A percentile compares a stretch with the other conserved stretches of the same genome.
phyloP scores from a whole-genome alignment of 2,329 filamentous ascomycete species.

The Colletotrichum sp. region DNA sequence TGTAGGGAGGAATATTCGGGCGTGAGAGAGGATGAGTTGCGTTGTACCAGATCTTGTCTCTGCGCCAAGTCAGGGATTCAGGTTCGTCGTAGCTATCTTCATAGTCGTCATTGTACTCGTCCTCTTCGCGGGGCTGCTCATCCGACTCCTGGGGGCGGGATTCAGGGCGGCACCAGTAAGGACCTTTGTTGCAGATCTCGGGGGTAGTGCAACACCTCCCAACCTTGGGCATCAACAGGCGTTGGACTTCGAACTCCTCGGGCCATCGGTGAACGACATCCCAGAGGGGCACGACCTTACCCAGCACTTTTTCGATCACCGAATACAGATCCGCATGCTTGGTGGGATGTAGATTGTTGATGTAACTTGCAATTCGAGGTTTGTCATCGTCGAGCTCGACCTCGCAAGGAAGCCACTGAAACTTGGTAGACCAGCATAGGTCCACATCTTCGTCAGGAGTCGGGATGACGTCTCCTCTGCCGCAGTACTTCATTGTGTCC shows the following conservation, averaged over 20 bases:
- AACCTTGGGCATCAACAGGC: constrained; percentile 24
- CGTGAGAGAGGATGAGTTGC: constrained; percentile 27
- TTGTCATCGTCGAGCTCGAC: constrained; percentile 42
- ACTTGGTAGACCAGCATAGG: constrained; percentile 28
- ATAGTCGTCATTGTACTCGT: constrained; percentile 19
- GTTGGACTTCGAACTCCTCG: constrained; percentile 28
- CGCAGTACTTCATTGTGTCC: constrained; percentile 37
- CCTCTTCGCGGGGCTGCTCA: constrained; percentile 24
- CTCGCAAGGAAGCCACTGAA: constrained; percentile 57
- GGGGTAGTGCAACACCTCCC: constrained; percentile 21
- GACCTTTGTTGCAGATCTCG: constrained; percentile 20
- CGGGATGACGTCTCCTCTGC: constrained; percentile 35
- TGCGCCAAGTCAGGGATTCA: background rate
- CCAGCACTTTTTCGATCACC: constrained; percentile 46
- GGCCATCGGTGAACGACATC: constrained; percentile 41
- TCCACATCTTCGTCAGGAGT: background rate
- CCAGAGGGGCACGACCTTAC: constrained; percentile 49
- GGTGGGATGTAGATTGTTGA: constrained; percentile 58
- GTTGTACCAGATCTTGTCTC: constrained; percentile 32
- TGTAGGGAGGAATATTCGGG: constrained; percentile 4
- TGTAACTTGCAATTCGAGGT: constrained; percentile 52
- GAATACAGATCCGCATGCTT: constrained; percentile 42
- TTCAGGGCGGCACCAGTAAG: constrained; percentile 17
- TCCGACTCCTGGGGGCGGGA: constrained; percentile 29
- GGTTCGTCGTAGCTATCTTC: constrained; percentile 18